Conservation (phyloP, 2,329 filamentous ascomycete genomes). For the Spiromastix sp. region DNA sequence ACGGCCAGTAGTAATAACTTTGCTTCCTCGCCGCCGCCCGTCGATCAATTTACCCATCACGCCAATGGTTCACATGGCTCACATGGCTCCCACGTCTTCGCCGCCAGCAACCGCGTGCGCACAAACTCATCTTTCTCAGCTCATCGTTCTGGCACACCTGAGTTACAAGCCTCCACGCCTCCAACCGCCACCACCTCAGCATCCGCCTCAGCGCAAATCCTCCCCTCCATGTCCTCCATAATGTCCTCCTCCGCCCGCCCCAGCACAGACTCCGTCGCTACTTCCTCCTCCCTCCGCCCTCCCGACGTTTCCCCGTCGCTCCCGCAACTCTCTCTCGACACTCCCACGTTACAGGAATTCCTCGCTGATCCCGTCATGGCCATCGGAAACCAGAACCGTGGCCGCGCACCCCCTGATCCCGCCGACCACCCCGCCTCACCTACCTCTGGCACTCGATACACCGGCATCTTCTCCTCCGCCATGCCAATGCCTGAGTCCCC, state of each 20-base stretch:
- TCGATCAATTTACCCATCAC: slow-evolving; percentile 21
- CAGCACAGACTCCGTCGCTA: slow-evolving; percentile 31
- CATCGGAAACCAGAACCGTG: slow-evolving; percentile 10
- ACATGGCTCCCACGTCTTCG: slow-evolving; percentile 14
- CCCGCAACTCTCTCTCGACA: slow-evolving; percentile 35
- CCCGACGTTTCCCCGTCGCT: slow-evolving; percentile 25
- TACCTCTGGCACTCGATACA: slow-evolving; percentile 48
- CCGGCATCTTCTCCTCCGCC: slow-evolving; percentile 76
- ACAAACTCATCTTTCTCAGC: slow-evolving; percentile 47
- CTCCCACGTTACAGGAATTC: slow-evolving; percentile 33
- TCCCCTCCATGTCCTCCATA: slow-evolving; percentile 34
- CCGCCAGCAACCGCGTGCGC: slow-evolving; percentile 37
- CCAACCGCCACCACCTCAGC: no score
- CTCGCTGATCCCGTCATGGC: slow-evolving; percentile 21
- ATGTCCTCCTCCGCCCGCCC: slow-evolving; percentile 41
- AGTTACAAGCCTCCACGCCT: no score
- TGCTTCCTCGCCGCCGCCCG: slow-evolving; percentile 47
- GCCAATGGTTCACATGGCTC: no score
- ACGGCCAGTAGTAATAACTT: slow-evolving; percentile 51
- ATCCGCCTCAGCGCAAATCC: slow-evolving; percentile 44
- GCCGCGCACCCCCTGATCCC: slow-evolving; percentile 17
- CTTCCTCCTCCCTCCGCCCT: slow-evolving; percentile 6
- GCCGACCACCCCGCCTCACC: slow-evolving; percentile 23
- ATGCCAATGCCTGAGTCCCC: slow-evolving; percentile 65
- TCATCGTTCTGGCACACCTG: no score